These are phyloP conservation scores for Ceratocystiopsis minuta DNA, from an alignment of 2,329 filamentous ascomycete species.

Conservation along the genomic window DNA sequence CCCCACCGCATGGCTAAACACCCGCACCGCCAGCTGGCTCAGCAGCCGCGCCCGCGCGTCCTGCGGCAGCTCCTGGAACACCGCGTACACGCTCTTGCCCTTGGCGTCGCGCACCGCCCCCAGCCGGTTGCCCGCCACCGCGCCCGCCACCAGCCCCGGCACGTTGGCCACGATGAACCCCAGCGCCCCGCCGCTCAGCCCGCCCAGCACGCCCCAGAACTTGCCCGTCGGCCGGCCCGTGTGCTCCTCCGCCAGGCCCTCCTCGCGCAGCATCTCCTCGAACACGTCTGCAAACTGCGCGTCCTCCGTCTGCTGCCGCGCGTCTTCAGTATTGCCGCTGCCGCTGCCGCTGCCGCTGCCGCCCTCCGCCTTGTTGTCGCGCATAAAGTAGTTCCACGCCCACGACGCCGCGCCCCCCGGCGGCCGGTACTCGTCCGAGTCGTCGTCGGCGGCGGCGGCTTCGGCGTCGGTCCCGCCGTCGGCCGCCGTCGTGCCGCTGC, in stretches of 20 bases:
- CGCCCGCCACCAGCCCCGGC: constrained; percentile 72
- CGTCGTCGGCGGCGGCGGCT: constrained; percentile 23
- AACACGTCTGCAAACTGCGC: constrained; percentile 80
- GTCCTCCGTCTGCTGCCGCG: constrained; percentile 41
- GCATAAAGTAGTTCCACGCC: constrained; percentile 48
- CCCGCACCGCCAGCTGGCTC: constrained; percentile 67
- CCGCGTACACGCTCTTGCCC: constrained; percentile 87
- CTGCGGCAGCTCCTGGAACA: constrained; percentile 78
- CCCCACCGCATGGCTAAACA: constrained; percentile 65
- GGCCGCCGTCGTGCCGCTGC: constrained; percentile 14
- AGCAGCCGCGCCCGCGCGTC: constrained; percentile 64
- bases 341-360: constrained; percentile 18
- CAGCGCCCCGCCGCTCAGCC: constrained; percentile 70
- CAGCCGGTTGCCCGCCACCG: constrained; percentile 81
- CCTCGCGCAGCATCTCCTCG: constrained; percentile 76
- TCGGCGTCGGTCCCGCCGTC: constrained; percentile 14
- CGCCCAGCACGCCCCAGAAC: constrained; percentile 79
- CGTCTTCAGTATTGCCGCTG: constrained; percentile 6
- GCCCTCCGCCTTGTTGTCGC: constrained; percentile 13
- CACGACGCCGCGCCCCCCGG: constrained; percentile 32
- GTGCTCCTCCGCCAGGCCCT: constrained; percentile 60
- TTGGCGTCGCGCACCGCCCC: constrained; percentile 76
- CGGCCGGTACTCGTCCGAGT: constrained; percentile 22
- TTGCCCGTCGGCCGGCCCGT: constrained; percentile 43
- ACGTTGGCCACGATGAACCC: constrained; percentile 93